Base-by-base conservation (phyloP, 352 stramenopile species). In the Phytophthora macrochlamydospora region DNA sequence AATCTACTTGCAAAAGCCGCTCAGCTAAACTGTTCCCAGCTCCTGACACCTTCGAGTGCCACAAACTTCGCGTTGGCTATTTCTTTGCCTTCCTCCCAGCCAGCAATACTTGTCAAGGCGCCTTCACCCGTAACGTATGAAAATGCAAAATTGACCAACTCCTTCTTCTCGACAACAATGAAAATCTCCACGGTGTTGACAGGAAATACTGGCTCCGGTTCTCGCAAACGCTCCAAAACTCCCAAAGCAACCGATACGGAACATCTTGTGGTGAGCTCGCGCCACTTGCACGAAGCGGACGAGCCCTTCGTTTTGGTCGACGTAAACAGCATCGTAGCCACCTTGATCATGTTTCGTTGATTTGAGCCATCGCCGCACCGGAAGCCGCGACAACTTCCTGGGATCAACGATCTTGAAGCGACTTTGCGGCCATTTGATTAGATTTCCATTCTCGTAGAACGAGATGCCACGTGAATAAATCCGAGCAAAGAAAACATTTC, bases 281-380 rank as follows among this genome's bases (percentile, higher is more conserved):
- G 50, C 28, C 31, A 66, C 43, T 56, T 61, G 59, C 2, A 67
- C 43, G 32, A 67, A 67, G 31, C 51, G 29, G 35, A 62, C 24
- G 28, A 67, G 24, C 5, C 31, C 30, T 13, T 24, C 5, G 4
- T 54, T 44, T 29, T 40, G n/a, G n/a, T 67, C 51, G 35, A 67
- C 18, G 18, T 61, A 67, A 1, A 57, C 46, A 14, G 60, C 60
- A 51, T 67, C 60, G 44, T 67, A 67, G 28, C 51, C 59, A 8
- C 51, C 59, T 29, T 56, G 33, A 18, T 56, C 50, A 51, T 45
- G 45, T 4, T 46, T 60, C 7, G 18, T 1, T 7, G 54, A 42
- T 28, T 60, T 60, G 7, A 60, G 30, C 54, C 54, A 60, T 13
- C 54, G 13, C 4, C 1, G 14, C 18, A 1, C 35, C 24, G 54